Percentiles rank a stretch among this genome's conserved stretches.
Evolutionary conservation across 2,329 filamentous ascomycete genomes (phyloP).

Genomic region (Trichoderma koningii): DNA sequence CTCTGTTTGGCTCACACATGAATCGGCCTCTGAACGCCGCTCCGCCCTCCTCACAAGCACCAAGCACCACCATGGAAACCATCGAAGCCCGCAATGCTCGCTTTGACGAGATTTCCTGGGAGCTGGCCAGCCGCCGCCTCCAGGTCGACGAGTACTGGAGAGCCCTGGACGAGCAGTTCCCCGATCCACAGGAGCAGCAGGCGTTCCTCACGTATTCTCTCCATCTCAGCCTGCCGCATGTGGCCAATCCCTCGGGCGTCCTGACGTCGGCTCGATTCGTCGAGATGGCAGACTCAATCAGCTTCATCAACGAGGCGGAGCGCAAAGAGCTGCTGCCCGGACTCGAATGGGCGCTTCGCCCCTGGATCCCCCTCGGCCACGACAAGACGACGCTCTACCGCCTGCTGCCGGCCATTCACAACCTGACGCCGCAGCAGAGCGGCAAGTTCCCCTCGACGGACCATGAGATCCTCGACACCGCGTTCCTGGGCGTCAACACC

Average conservation of each 20-base stretch:
- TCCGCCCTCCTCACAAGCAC: neutral
- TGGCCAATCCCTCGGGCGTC: neutral
- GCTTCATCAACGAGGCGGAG: neutral
- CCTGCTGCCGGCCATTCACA: constrained; percentile 4
- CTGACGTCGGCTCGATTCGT: constrained; percentile 9
- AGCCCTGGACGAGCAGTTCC: neutral
- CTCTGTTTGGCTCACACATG: neutral
- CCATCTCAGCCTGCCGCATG: constrained; percentile 1
- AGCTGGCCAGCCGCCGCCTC: neutral
- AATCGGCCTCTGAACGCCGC: neutral
- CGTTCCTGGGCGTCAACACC: constrained; percentile 9
- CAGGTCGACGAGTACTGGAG: neutral
- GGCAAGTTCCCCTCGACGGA: neutral
- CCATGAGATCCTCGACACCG: neutral
- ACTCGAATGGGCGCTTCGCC: constrained; percentile 7
- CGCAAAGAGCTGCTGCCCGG: constrained; percentile 8
- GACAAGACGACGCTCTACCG: constrained; percentile 16
- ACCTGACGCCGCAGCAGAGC: neutral
- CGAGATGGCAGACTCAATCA: constrained; percentile 14
- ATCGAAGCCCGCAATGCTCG: constrained; percentile 18
- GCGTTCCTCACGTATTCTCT: neutral
- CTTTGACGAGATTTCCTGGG: neutral
- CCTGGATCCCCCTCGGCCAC: constrained; percentile 17
- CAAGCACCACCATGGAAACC: neutral
- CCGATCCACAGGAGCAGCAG: neutral